Evolutionary conservation across 345 rosid genomes (phyloP), one percentile per base, ranked within the genome.

Genomic region (Linum trigynum): DNA sequence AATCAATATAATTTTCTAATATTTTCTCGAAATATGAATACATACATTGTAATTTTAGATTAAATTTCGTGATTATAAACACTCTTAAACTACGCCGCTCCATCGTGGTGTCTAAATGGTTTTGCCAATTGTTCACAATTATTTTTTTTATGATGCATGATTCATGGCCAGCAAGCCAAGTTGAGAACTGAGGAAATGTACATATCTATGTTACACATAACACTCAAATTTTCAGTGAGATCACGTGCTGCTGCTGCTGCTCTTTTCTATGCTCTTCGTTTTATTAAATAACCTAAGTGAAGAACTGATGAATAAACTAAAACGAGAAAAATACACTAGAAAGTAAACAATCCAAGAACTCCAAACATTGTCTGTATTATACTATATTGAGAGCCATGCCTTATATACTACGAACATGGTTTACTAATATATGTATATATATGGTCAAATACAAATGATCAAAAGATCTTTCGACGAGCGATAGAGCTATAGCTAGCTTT

Each of bases 341-440:
- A 45, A 5, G 51, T 45, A 58, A 23, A 62, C 17, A 12, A 10
- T 4, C 40, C 37, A 14, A 5, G 1, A n/a, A 43, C 11, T 43
- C 39, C 43, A 68, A 56, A 59, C 32, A 23, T 23, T 23, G 32
- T 23, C 32, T 32, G 12, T 38, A 37, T 67, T 38, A 37, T 67
- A 64, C 8, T 67, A 12, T 12, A 65, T 23, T n/a, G n/a, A 40
- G 61, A 5, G 16, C 43, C 53, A 1, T 2, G 58, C n/a, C 15
- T 55, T 37, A 58, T 9, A 39, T 74, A 62, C 71, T 68, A 79
- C 66, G 32, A 48, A 57, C 62, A 71, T 70, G 67, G 66, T 68
- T 73, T 50, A 55, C 14, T 56, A 37, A 7, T 15, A 36, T 48
- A 35, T 66, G 61, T 12, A 36, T 48, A 35, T 66, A 48, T 12